Conservation (phyloP, 306 rosid species). For the Inga laurina region DNA sequence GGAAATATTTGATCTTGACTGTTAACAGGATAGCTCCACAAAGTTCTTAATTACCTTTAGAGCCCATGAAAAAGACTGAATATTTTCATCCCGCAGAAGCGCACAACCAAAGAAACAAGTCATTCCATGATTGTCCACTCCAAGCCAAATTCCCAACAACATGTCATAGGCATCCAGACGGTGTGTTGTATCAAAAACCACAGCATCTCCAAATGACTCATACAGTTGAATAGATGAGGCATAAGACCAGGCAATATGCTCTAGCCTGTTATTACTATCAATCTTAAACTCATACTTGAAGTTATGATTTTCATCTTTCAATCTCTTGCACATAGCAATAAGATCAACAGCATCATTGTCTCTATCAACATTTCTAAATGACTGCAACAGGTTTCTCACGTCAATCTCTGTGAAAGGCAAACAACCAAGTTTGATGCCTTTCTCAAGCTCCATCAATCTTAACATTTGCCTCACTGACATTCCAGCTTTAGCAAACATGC, state of each 20-base stretch:
- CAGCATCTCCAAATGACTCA: conserved; percentile 72
- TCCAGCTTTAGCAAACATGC: conserved; percentile 91
- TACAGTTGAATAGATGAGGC: conserved; percentile 58
- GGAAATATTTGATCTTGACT: conserved; percentile 2
- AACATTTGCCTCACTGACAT: conserved; percentile 93
- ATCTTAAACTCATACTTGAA: conserved; percentile 82
- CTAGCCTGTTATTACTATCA: conserved; percentile 75
- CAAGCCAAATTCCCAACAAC: conserved; percentile 87
- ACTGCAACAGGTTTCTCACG: conserved; percentile 77
- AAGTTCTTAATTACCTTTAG: conserved; percentile 55
- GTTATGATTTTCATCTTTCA: conserved; percentile 73
- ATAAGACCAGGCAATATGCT: conserved; percentile 83
- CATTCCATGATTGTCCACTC: conserved; percentile 85
- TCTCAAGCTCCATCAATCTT: conserved; percentile 85
- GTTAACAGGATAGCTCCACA: conserved; percentile 17
- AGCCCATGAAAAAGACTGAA: conserved; percentile 76
- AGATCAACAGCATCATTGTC: conserved; percentile 88
- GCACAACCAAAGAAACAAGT: conserved; percentile 75
- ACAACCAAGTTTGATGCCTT: conserved; percentile 84
- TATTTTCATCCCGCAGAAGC: conserved; percentile 73
- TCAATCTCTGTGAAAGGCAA: conserved; percentile 81
- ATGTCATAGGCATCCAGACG: conserved; percentile 79
- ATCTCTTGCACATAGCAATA: conserved; percentile 75
- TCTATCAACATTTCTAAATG: conserved; percentile 74
- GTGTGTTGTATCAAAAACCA: conserved; percentile 76